phyloP scores from a whole-genome alignment of 345 rosid genomes.

The Lumnitzera racemosa region DNA sequence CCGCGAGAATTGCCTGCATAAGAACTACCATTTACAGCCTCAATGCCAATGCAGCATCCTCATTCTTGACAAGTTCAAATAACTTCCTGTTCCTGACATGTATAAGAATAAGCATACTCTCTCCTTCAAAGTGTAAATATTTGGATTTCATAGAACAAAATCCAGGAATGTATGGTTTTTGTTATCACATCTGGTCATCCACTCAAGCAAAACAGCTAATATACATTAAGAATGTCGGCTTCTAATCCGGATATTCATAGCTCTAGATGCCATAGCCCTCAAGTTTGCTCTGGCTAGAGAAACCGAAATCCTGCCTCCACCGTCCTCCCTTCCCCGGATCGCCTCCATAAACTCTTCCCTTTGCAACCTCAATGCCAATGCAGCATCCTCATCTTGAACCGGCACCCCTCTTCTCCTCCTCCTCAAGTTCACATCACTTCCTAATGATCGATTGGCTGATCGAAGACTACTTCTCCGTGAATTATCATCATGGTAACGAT shows the following conservation, averaged over 20 bases:
- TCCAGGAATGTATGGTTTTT: too few species aligned
- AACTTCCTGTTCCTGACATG: too few species aligned
- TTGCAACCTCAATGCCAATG: slow-evolving; percentile 75
- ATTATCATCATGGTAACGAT: slow-evolving; percentile 1
- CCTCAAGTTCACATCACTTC: slow-evolving; percentile 17
- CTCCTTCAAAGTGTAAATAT: too few species aligned
- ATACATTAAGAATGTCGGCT: slow-evolving; percentile 5
- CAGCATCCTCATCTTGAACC: slow-evolving; percentile 68
- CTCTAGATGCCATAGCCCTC: slow-evolving; percentile 92
- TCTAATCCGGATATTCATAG: slow-evolving; percentile 39
- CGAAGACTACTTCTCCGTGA: slow-evolving; percentile 9
- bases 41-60: too few species aligned
- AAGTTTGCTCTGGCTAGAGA: slow-evolving; percentile 70
- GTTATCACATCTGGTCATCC: too few species aligned
- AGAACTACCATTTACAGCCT: too few species aligned
- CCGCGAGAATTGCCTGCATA: too few species aligned
- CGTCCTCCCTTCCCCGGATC: slow-evolving; percentile 23
- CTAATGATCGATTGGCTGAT: slow-evolving; percentile 20
- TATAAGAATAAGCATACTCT: too few species aligned
- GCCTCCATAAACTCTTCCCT: slow-evolving; percentile 74
- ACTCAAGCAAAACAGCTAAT: too few species aligned
- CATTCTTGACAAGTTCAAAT: too few species aligned
- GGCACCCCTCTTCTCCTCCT: slow-evolving; percentile 31
- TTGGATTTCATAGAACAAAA: too few species aligned
- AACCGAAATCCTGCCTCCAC: slow-evolving; percentile 21